Evolutionary conservation across 129 eudicot species (phyloP).

Genomic region (Scalesia atractyloides): DNA sequence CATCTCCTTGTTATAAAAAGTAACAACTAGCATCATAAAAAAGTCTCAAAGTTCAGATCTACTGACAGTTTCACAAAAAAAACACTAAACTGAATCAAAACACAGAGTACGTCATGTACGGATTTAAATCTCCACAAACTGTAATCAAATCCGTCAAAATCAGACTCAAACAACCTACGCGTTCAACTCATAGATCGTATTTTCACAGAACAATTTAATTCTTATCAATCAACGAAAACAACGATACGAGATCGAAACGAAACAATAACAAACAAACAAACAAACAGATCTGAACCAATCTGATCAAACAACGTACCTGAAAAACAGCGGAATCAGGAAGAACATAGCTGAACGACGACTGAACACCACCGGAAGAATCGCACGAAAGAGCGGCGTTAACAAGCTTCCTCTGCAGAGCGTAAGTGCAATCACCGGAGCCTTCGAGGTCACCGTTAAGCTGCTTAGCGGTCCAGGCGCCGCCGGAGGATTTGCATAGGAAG

Average conservation of each 20-base stretch:
- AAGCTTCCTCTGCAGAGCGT: conserved; percentile 68
- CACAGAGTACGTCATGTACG: no score
- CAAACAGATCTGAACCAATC: neutral
- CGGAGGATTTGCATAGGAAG: conserved; percentile 66
- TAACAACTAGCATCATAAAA: no score
- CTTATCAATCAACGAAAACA: neutral
- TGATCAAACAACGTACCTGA: conserved; percentile 42
- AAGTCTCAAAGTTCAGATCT: no score
- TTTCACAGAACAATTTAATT: neutral
- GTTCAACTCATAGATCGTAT: neutral
- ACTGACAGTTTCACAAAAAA: no score
- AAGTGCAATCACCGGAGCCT: conserved; percentile 54
- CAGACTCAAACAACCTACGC: no score
- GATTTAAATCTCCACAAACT: no score
- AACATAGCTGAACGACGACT: conserved; percentile 69
- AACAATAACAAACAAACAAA: neutral
- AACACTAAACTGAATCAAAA: no score
- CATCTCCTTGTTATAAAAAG: no score
- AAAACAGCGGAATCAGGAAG: conserved; percentile 72
- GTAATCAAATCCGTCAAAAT: no score
- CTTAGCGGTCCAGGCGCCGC: conserved; percentile 72
- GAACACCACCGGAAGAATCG: conserved; percentile 73
- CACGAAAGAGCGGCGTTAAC: conserved; percentile 58
- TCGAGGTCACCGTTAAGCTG: conserved; percentile 76
- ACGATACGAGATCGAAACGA: neutral